Conservation (phyloP, 2,329 filamentous ascomycete species). For the Sodiomyces alkalinus region DNA sequence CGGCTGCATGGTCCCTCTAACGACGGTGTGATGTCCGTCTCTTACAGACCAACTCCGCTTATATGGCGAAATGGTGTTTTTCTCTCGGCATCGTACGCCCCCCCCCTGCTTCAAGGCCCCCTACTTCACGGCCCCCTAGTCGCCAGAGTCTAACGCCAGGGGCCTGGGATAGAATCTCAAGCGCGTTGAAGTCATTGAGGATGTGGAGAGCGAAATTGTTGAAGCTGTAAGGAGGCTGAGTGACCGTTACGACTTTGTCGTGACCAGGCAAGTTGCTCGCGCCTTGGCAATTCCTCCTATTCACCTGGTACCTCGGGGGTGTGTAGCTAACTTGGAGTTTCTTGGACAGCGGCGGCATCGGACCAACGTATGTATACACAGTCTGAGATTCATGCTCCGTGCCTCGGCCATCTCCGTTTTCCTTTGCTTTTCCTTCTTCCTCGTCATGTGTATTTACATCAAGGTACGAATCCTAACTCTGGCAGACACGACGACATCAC, state of each 20-base stretch:
- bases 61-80: constrained; percentile 51
- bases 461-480: no score
- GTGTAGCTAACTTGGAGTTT: no score
- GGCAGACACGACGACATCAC: constrained; percentile 91
- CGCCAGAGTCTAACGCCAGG: no score
- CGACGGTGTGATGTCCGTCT: constrained; percentile 4
- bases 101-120: no score
- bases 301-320: no score
- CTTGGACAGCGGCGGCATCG: constrained; percentile 83
- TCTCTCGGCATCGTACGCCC: constrained; percentile 38
- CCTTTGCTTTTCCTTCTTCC: background rate
- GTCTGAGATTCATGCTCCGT: background rate
- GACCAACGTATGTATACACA: constrained; percentile 59
- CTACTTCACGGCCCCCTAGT: background rate
- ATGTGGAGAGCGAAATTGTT: constrained; percentile 80
- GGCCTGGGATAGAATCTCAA: constrained; percentile 71
- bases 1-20: background rate
- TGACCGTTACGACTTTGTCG: constrained; percentile 78
- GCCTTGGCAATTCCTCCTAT: no score
- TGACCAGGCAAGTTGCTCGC: constrained; percentile 47
- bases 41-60: constrained; percentile 48
- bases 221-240: constrained; percentile 84
- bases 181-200: constrained; percentile 81
- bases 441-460: constrained; percentile 11
- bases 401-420: background rate